A percentile compares a stretch with the other conserved stretches of the same genome.
Evolutionary conservation across 1,139 yeast species (phyloP).

Genomic region (Nakaseomyces sp.): DNA sequence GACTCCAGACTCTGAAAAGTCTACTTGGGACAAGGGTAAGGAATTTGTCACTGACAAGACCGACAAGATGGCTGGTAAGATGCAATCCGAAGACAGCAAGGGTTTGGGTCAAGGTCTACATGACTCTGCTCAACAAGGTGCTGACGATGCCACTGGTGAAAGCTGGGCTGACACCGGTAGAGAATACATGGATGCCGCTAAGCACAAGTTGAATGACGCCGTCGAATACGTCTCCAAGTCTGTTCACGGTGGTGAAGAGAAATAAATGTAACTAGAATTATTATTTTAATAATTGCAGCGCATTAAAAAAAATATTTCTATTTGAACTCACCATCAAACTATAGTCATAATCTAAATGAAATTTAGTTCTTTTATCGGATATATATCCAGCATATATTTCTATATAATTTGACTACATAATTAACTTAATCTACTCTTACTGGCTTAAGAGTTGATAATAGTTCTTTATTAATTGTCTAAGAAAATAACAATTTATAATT

Average conservation of each 20-base stretch:
- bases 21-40: conserved; percentile 56
- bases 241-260: conserved; percentile 48
- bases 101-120: conserved; percentile 57
- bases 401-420: background rate
- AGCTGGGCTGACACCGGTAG: conserved; percentile 47
- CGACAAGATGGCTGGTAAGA: conserved; percentile 53
- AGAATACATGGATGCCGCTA: conserved; percentile 55
- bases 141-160: conserved; percentile 41
- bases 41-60: conserved; percentile 57
- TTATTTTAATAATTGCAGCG: too few species aligned
- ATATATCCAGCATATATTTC: conserved; percentile 3
- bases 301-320: background rate
- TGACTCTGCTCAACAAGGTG: conserved; percentile 47
- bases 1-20: conserved; percentile 68
- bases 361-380: background rate
- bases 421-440: background rate
- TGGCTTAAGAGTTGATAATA: background rate
- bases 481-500: background rate
- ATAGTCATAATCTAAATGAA: background rate
- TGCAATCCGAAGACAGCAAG: conserved; percentile 59
- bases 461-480: background rate
- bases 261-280: background rate
- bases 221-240: conserved; percentile 52
- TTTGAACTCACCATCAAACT: background rate
- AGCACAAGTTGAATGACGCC: conserved; percentile 50